Conservation (phyloP, 2,329 filamentous ascomycete species). For the Drechmeria coniospora region DNA sequence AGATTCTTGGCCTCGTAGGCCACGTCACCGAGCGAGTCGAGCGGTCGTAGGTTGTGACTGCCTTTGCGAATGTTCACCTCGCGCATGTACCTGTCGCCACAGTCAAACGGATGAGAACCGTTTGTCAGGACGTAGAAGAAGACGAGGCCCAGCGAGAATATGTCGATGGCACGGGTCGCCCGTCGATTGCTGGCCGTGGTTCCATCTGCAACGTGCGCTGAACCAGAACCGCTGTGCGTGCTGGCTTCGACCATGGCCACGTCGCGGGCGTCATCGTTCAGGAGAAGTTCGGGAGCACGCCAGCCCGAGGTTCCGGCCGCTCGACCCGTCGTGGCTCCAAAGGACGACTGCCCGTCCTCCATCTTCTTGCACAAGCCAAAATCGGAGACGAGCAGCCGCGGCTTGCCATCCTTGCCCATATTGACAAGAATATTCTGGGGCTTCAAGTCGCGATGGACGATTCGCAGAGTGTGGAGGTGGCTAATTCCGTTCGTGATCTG, state of each 20-base stretch:
- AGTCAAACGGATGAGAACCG: slow-evolving; percentile 84
- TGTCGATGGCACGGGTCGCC: slow-evolving; percentile 90
- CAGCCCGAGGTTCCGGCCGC: slow-evolving; percentile 89
- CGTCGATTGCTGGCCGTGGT: slow-evolving; percentile 49
- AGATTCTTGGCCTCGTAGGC: slow-evolving; percentile 78
- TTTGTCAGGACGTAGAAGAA: slow-evolving; percentile 98
- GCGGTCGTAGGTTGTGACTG: slow-evolving; percentile 53
- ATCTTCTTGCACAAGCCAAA: slow-evolving; percentile 97
- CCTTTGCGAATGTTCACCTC: slow-evolving; percentile 96
- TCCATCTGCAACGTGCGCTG: slow-evolving; percentile 40
- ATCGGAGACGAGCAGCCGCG: slow-evolving; percentile 88
- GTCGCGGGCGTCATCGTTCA: slow-evolving; percentile 55
- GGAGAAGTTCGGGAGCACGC: slow-evolving; percentile 85
- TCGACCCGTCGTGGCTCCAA: slow-evolving; percentile 85
- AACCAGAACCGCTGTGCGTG: slow-evolving; percentile 45
- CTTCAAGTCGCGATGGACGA: slow-evolving; percentile 94
- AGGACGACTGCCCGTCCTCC: slow-evolving; percentile 85
- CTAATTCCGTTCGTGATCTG: slow-evolving; percentile 83
- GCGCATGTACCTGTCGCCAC: slow-evolving; percentile 84
- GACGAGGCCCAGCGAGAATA: slow-evolving; percentile 93
- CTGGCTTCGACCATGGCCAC: slow-evolving; percentile 30
- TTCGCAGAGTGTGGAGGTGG: slow-evolving; percentile 79
- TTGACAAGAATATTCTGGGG: slow-evolving; percentile 92
- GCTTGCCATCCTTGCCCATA: slow-evolving; percentile 51
- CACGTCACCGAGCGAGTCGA: slow-evolving; percentile 68